Conservation (phyloP, 139 green algal genomes). For the Eudorina sp. region DNA sequence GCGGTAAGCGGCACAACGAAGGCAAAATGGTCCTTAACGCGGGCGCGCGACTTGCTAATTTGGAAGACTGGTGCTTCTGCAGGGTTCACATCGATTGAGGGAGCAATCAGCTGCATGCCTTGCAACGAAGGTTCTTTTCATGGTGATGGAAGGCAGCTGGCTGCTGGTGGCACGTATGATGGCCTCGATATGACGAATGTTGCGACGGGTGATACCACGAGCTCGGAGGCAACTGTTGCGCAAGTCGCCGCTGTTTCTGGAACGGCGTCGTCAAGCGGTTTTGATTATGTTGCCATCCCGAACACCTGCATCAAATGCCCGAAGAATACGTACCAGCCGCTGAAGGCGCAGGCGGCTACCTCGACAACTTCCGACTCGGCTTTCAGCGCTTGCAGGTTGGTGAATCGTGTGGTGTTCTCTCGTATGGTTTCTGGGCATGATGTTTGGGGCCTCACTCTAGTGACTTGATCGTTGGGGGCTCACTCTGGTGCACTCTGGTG, state of each 20-base stretch:
- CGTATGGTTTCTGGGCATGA: too few relatives aligned
- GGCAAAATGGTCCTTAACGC: too few relatives aligned
- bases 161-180: not conserved
- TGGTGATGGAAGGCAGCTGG: not conserved
- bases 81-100: constrained; percentile 9
- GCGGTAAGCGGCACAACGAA: constrained; percentile 17
- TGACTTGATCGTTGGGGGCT: too few relatives aligned
- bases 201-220: not conserved
- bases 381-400: constrained; percentile 35
- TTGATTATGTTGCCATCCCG: constrained; percentile 1
- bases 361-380: not conserved
- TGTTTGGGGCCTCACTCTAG: too few relatives aligned
- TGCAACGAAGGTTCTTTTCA: constrained; percentile 40
- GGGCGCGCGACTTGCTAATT: too few relatives aligned
- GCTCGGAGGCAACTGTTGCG: not conserved
- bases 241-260: not conserved
- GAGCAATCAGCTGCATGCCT: constrained; percentile 3
- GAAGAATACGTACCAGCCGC: constrained; percentile 40
- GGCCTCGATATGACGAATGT: not conserved
- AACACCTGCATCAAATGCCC: constrained; percentile 48
- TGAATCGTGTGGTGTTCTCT: too few relatives aligned
- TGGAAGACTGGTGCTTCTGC: too few relatives aligned
- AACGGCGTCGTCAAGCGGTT: not conserved
- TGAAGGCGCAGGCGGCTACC: constrained; percentile 25
- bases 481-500: too few relatives aligned